phyloP scores from a whole-genome alignment of 257 asterid genomes.

The Rehmannia glutinosa region DNA sequence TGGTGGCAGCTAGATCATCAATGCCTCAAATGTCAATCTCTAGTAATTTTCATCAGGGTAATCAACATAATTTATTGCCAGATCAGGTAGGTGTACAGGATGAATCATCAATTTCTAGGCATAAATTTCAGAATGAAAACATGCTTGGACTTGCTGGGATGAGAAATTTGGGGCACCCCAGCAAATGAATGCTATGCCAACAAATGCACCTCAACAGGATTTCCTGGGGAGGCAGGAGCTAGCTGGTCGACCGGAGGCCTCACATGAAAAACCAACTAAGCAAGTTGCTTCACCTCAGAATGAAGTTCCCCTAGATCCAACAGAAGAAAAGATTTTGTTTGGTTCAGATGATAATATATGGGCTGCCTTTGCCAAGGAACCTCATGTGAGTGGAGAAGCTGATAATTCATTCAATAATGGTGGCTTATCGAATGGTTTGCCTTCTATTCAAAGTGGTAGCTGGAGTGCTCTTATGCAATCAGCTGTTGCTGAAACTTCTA shows the following conservation, averaged over 20 bases:
- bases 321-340: conserved; percentile 71
- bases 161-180: conserved; percentile 36
- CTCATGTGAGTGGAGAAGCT: conserved; percentile 37
- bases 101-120: conserved; percentile 29
- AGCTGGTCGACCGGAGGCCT: conserved; percentile 27
- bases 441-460: conserved; percentile 65
- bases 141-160: conserved; percentile 30
- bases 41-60: conserved; percentile 39
- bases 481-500: conserved; percentile 75
- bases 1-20: conserved; percentile 33
- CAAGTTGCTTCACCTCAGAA: conserved; percentile 33
- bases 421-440: conserved; percentile 34
- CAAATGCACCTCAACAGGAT: conserved; percentile 34
- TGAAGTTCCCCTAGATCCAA: conserved; percentile 61
- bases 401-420: conserved; percentile 35
- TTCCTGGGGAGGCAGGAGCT: too few species aligned
- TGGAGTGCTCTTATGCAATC: conserved; percentile 91
- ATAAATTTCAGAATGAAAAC: conserved; percentile 38
- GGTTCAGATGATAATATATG: conserved; percentile 71
- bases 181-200: conserved; percentile 36
- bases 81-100: conserved; percentile 41
- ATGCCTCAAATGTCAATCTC: conserved; percentile 34
- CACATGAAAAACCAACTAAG: conserved; percentile 30
- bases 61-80: conserved; percentile 31
- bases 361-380: conserved; percentile 55